Evolutionary conservation across 768 basidiomycete genomes (phyloP).

Genomic region (Hysterangium stoloniferum): DNA sequence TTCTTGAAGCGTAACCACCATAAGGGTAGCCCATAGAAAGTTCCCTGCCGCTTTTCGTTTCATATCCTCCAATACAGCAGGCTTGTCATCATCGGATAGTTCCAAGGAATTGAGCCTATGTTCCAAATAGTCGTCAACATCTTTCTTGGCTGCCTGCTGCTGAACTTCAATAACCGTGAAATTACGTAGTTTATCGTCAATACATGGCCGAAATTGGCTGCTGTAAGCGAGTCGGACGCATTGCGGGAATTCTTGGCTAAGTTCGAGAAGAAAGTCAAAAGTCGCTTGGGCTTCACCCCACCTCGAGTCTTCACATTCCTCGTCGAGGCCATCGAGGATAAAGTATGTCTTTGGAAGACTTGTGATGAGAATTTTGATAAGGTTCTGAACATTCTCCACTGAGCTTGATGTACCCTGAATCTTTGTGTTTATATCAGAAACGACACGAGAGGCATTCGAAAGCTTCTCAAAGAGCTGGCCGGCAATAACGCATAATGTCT

Average conservation of each 20-base stretch:
- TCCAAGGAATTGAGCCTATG: background rate
- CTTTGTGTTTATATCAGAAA: background rate
- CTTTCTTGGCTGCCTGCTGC: slow-evolving; percentile 10
- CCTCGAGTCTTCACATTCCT: slow-evolving; percentile 14
- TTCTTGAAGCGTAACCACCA: slow-evolving; percentile 17
- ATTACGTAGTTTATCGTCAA: slow-evolving; percentile 13
- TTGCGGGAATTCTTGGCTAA: slow-evolving; percentile 13
- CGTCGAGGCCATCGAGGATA: slow-evolving; percentile 24
- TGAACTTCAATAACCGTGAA: slow-evolving; percentile 14
- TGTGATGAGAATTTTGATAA: slow-evolving; percentile 16
- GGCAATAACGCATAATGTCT: background rate
- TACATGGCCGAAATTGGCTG: slow-evolving; percentile 16
- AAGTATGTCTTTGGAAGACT: slow-evolving; percentile 15
- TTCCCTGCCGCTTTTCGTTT: slow-evolving; percentile 20
- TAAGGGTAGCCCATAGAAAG: slow-evolving; percentile 24
- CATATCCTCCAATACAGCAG: slow-evolving; percentile 7
- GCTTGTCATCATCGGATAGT: slow-evolving; percentile 2
- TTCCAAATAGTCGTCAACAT: slow-evolving; percentile 14
- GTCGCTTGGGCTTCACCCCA: slow-evolving; percentile 16
- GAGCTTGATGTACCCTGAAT: background rate
- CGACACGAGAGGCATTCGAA: background rate
- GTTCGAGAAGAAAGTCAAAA: slow-evolving; percentile 15
- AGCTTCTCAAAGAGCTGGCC: background rate
- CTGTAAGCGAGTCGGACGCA: slow-evolving; percentile 22
- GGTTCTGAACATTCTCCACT: slow-evolving; percentile 13